Conservation (phyloP, 2,329 filamentous ascomycete species). For the Dichotomopilus funicola region DNA sequence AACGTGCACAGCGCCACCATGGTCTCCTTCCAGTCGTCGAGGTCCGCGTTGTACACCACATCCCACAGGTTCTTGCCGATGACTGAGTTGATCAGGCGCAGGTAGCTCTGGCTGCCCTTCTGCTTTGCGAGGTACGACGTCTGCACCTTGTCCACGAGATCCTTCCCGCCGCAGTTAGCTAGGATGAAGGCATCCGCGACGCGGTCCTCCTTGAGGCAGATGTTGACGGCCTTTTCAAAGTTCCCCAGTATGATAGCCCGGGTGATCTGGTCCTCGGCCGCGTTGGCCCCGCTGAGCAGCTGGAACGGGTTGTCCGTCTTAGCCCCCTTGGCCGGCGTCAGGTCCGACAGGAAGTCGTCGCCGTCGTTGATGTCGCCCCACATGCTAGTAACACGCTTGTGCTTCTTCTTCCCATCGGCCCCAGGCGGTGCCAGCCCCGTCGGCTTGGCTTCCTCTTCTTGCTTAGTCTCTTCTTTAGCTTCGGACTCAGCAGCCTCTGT, state of each 20-base stretch:
- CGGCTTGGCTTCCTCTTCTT: constrained; percentile 17
- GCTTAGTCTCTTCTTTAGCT: constrained; percentile 14
- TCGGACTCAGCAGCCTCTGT: constrained; percentile 14
- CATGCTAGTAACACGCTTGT: constrained; percentile 62
- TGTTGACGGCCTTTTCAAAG: constrained; percentile 82
- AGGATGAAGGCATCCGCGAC: constrained; percentile 97
- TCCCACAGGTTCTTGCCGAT: constrained; percentile 98
- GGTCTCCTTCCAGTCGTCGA: constrained; percentile 92
- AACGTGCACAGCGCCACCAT: constrained; percentile 96
- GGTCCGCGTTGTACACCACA: constrained; percentile 89
- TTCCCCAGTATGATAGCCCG: constrained; percentile 81
- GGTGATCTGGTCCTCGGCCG: constrained; percentile 78
- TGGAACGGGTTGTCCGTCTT: constrained; percentile 94
- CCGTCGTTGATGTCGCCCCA: constrained; percentile 68
- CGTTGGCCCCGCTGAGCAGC: constrained; percentile 78
- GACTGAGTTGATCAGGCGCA: constrained; percentile 83
- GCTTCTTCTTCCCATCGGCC: constrained; percentile 49
- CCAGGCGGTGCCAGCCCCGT: constrained; percentile 29
- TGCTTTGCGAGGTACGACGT: constrained; percentile 82
- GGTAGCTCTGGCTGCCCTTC: constrained; percentile 77
- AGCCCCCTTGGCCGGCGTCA: constrained; percentile 81
- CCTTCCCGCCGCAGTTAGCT: constrained; percentile 90
- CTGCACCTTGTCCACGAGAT: constrained; percentile 90
- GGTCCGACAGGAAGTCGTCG: constrained; percentile 79
- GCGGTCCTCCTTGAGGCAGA: constrained; percentile 81